Percentiles rank a stretch among this genome's conserved stretches.
Evolutionary conservation across 352 stramenopile species (phyloP).

Genomic region (Discostella stelligera): DNA sequence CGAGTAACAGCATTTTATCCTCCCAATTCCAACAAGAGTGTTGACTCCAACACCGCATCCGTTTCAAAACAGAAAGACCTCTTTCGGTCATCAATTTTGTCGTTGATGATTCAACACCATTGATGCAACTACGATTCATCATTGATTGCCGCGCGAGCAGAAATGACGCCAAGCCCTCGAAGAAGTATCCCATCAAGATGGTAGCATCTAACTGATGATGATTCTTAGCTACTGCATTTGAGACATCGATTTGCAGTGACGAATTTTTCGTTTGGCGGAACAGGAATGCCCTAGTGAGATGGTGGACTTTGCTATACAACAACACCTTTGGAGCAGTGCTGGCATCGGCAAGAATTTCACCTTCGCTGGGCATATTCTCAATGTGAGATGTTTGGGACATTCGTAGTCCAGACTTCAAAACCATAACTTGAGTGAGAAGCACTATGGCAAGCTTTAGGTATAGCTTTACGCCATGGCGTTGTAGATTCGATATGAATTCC

Average conservation of each 20-base stretch:
- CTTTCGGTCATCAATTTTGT: neutral
- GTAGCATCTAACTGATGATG: slow-evolving; percentile 1
- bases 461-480: neutral
- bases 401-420: too few relatives aligned
- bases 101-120: too few relatives aligned
- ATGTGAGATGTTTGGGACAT: too few relatives aligned
- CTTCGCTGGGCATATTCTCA: too few relatives aligned
- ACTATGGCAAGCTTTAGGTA: too few relatives aligned
- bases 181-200: slow-evolving; percentile 11
- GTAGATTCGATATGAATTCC: slow-evolving; percentile 10
- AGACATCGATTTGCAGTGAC: neutral
- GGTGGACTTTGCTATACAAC: slow-evolving; percentile 1
- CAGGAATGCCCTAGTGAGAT: slow-evolving; percentile 7
- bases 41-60: slow-evolving; percentile 13
- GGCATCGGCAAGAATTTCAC: too few relatives aligned
- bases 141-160: slow-evolving; percentile 9
- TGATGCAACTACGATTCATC: neutral
- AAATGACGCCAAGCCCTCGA: slow-evolving; percentile 22
- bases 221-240: slow-evolving; percentile 1
- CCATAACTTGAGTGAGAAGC: too few relatives aligned
- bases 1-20: slow-evolving; percentile 6
- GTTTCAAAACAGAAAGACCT: slow-evolving; percentile 1
- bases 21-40: slow-evolving; percentile 26
- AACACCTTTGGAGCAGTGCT: too few relatives aligned
- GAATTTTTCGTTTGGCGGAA: slow-evolving; percentile 11